These are phyloP conservation scores for Syzygium jambos DNA, from an alignment of 345 rosid genomes.

Conservation along the genomic window DNA sequence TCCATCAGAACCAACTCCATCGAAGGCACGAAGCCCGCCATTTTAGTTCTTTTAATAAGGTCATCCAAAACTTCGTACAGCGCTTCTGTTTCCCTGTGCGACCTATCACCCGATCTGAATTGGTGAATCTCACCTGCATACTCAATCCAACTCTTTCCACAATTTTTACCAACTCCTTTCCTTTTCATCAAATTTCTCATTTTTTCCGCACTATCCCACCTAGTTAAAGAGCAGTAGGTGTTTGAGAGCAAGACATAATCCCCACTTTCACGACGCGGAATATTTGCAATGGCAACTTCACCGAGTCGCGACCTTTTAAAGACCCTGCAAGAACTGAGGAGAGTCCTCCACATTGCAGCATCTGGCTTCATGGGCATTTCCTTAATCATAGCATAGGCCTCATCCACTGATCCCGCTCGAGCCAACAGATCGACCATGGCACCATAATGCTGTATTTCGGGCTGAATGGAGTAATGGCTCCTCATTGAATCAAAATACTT, in stretches of 20 bases:
- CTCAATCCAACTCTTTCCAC: conserved; percentile 83
- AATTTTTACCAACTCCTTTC: conserved; percentile 48
- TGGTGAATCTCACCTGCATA: conserved; percentile 51
- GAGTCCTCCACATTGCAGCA: conserved; percentile 72
- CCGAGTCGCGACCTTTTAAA: conserved; percentile 37
- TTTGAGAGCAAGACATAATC: conserved; percentile 78
- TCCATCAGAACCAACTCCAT: conserved; percentile 82
- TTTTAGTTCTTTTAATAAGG: conserved; percentile 32
- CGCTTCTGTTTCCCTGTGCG: conserved; percentile 54
- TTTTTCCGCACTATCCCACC: conserved; percentile 57
- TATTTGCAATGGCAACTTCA: conserved; percentile 55
- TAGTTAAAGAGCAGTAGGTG: conserved; percentile 52
- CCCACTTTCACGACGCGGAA: conserved; percentile 45
- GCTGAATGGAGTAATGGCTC: conserved; percentile 27
- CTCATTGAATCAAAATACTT: conserved; percentile 50
- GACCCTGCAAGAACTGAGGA: conserved; percentile 71
- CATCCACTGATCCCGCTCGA: conserved; percentile 61
- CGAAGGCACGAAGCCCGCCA: conserved; percentile 51
- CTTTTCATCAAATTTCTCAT: conserved; percentile 58
- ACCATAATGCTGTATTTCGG: conserved; percentile 69
- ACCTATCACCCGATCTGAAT: conserved; percentile 63
- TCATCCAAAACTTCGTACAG: conserved; percentile 46
- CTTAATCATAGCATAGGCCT: conserved; percentile 50
- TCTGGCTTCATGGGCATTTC: conserved; percentile 72
- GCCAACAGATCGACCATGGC: conserved; percentile 73